Percentiles rank a stretch among this genome's conserved stretches.
phyloP scores from a whole-genome alignment of 1,139 yeast genomes.

The Debaryomyces singareniensis region DNA sequence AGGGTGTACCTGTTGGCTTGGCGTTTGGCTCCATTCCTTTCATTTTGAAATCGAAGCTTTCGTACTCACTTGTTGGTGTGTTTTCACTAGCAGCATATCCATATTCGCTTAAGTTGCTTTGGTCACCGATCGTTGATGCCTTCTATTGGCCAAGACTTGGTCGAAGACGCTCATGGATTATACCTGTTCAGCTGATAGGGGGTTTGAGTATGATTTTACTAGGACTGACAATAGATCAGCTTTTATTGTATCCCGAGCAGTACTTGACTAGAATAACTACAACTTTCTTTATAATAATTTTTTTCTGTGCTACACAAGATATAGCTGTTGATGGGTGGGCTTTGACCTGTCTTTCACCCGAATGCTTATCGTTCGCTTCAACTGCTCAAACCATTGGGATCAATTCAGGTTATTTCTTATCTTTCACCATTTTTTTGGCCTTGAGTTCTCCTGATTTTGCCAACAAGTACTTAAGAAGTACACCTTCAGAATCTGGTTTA shows the following conservation, averaged over 20 bases:
- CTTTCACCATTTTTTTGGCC: slow-evolving; percentile 87
- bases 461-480: slow-evolving; percentile 65
- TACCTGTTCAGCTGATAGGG: slow-evolving; percentile 80
- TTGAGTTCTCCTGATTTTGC: slow-evolving; percentile 91
- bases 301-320: slow-evolving; percentile 95
- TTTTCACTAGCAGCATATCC: slow-evolving; percentile 94
- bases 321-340: slow-evolving; percentile 99
- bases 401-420: slow-evolving; percentile 85
- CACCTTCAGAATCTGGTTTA: slow-evolving; percentile 60
- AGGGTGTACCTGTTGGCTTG: slow-evolving; percentile 93
- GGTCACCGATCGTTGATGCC: slow-evolving; percentile 97
- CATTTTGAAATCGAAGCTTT: slow-evolving; percentile 68
- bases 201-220: slow-evolving; percentile 61
- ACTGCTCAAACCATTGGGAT: slow-evolving; percentile 97
- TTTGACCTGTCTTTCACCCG: slow-evolving; percentile 71
- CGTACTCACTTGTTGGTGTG: slow-evolving; percentile 87
- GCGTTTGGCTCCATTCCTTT: slow-evolving; percentile 97
- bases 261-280: slow-evolving; percentile 52
- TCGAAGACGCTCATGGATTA: slow-evolving; percentile 87
- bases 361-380: slow-evolving; percentile 85
- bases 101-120: slow-evolving; percentile 79
- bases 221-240: slow-evolving; percentile 52
- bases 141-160: slow-evolving; percentile 64
- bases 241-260: slow-evolving; percentile 50
- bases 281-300: slow-evolving; percentile 69